Percentiles rank a stretch among this genome's conserved stretches.
Evolutionary conservation across 371 early-diverging fungal genomes (phyloP).

Genomic region (Syncephalastrum racemosum): DNA sequence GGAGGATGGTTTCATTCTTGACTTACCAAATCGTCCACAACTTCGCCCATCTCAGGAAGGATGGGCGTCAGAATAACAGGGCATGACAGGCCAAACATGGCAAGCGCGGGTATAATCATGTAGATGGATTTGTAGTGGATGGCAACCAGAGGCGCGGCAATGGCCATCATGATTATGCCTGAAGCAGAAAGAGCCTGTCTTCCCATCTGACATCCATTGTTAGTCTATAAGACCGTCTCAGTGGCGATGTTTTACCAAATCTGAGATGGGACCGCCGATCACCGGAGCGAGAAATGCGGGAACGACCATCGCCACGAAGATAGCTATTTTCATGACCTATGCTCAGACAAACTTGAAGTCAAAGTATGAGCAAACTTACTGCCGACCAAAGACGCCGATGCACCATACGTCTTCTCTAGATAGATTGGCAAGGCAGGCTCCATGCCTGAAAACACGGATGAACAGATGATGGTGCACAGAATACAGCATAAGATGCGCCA

Average conservation of each 20-base stretch:
- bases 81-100: slow-evolving; percentile 56
- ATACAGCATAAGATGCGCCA: slow-evolving; percentile 57
- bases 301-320: slow-evolving; percentile 63
- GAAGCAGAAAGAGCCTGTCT: slow-evolving; percentile 48
- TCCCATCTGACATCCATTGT: slow-evolving; percentile 30
- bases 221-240: not conserved
- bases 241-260: slow-evolving; percentile 29
- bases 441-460: slow-evolving; percentile 61
- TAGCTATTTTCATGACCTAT: slow-evolving; percentile 22
- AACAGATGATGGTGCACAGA: slow-evolving; percentile 53
- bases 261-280: slow-evolving; percentile 58
- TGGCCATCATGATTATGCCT: slow-evolving; percentile 56
- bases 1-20: slow-evolving; percentile 18
- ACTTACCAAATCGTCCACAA: slow-evolving; percentile 51
- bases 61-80: slow-evolving; percentile 58
- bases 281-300: slow-evolving; percentile 61
- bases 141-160: slow-evolving; percentile 50
- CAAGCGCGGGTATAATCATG: slow-evolving; percentile 50
- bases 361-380: slow-evolving; percentile 16
- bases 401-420: slow-evolving; percentile 42
- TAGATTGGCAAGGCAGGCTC: slow-evolving; percentile 67
- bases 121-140: slow-evolving; percentile 38
- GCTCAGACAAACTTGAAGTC: not conserved
- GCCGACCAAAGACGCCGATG: slow-evolving; percentile 55
- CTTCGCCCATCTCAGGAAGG: slow-evolving; percentile 59